phyloP scores from a whole-genome alignment of 2,329 filamentous ascomycete species.

The Exophiala viscosa region DNA sequence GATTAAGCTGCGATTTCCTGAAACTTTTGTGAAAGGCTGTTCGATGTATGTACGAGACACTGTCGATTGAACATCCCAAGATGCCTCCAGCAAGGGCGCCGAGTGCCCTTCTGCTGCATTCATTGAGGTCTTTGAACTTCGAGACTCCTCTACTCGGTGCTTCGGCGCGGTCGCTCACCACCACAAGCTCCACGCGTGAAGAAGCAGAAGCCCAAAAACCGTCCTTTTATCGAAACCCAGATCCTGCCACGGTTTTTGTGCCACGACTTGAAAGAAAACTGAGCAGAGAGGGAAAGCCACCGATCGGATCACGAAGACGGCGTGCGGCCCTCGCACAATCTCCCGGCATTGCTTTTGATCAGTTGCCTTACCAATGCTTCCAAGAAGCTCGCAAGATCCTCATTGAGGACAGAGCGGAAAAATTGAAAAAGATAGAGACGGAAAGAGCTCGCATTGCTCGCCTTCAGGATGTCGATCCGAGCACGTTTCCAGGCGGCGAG shows the following conservation, averaged over 20 bases:
- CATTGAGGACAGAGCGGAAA: slow-evolving; percentile 73
- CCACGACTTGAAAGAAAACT: slow-evolving; percentile 64
- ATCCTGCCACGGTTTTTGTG: slow-evolving; percentile 66
- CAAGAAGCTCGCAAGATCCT: slow-evolving; percentile 89
- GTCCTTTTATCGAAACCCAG: slow-evolving; percentile 43
- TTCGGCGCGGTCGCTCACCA: slow-evolving; percentile 13
- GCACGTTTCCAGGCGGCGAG: slow-evolving; percentile 60
- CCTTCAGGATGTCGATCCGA: slow-evolving; percentile 57
- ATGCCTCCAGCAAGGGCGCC: slow-evolving; percentile 28
- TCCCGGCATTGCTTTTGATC: slow-evolving; percentile 77
- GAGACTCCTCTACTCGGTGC: slow-evolving; percentile 3
- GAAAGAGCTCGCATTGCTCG: slow-evolving; percentile 66
- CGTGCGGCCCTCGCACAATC: slow-evolving; percentile 66
- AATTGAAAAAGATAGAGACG: slow-evolving; percentile 67
- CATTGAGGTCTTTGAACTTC: slow-evolving; percentile 18
- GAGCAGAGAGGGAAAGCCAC: slow-evolving; percentile 63
- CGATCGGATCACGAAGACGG: slow-evolving; percentile 79
- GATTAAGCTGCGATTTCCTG: neutral
- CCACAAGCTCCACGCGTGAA: slow-evolving; percentile 12
- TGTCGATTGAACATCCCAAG: neutral
- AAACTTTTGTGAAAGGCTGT: slow-evolving; percentile 3
- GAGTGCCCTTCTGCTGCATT: slow-evolving; percentile 25
- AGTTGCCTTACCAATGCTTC: slow-evolving; percentile 95
- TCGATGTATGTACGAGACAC: neutral
- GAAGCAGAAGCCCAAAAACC: slow-evolving; percentile 38